Evolutionary conservation across 305 asterid genomes (phyloP), one percentile per base, ranked within the genome.

Genomic region (Nicotiana rustica): DNA sequence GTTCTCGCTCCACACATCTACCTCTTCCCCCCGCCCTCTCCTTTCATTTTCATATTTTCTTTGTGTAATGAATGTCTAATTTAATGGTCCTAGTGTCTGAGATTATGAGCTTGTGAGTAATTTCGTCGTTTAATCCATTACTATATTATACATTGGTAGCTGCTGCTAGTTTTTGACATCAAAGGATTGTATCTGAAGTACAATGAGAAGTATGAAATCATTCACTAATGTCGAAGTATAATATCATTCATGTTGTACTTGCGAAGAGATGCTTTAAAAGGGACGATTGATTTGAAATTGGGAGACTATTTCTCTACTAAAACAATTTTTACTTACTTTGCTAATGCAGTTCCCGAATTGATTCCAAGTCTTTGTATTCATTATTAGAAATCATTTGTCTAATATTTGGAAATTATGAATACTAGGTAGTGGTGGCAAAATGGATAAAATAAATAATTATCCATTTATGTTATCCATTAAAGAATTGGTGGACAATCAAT

Each of bases 131-230:
- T 68, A 68, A 36, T 68, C 31, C 15, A 68, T 36, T 10, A 36
- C 5, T 68, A 17, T 36, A 68, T 25, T 25, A 25, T 64, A 64
- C 61, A 10, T 10, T 19, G 9, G 68, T 64, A 25, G 36, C 36
- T 64, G 17, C n/a, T 56, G 61, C 61, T 56, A 56, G 61, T 5
- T 56, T 56, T n/a, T 59, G 25, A 59, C 29, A n/a, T 69, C 77
- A 69, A 68, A 21, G 59, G 59, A 2, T 18, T 69, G 77, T 18
- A 69, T 69, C 77, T 69, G 44, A 31, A 31, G 44, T 66, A 64
- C 69, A 14, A 5, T 66, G 18, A 25, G 29, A 52, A 18, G 10
- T 68, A 38, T 4, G 41, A 36, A 68, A 68, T 36, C 56, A 38
- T 68, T 68, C 77, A 68, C 52, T 9, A 2, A 2, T 66, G 18